Percentiles rank a stretch among this genome's conserved stretches.
Conservation (phyloP, 768 basidiomycete genomes). For the Auricularia sp. region DNA sequence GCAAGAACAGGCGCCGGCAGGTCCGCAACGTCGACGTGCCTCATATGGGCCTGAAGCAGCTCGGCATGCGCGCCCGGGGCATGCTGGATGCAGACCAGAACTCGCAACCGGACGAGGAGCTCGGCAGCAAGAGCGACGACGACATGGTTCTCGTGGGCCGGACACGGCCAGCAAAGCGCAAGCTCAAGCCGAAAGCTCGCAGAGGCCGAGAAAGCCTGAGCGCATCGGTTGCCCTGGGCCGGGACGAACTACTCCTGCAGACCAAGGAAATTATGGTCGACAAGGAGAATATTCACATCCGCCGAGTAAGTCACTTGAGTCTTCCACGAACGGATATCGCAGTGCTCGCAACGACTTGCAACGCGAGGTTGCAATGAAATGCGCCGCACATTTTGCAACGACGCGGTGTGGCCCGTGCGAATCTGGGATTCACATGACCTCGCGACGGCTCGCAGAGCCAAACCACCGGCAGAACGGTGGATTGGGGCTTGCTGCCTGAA, state of each 20-base stretch:
- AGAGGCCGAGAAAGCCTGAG: slow-evolving; percentile 58
- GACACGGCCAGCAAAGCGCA: slow-evolving; percentile 27
- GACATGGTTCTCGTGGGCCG: slow-evolving; percentile 49
- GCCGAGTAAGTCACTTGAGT: slow-evolving; percentile 47
- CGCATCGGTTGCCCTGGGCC: slow-evolving; percentile 57
- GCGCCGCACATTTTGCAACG: too few species aligned
- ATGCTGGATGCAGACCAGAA: slow-evolving; percentile 44
- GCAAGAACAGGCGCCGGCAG: slow-evolving; percentile 65
- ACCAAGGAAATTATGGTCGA: slow-evolving; percentile 78
- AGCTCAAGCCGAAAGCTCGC: slow-evolving; percentile 33
- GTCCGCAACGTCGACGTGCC: slow-evolving; percentile 71
- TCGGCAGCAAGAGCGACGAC: slow-evolving; percentile 44
- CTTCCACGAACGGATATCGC: not conserved
- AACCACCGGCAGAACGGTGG: too few species aligned
- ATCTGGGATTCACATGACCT: too few species aligned
- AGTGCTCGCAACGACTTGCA: too few species aligned
- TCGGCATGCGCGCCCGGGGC: slow-evolving; percentile 72
- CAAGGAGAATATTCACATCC: slow-evolving; percentile 86
- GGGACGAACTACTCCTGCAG: slow-evolving; percentile 77
- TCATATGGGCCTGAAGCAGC: slow-evolving; percentile 64
- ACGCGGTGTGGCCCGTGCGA: too few species aligned
- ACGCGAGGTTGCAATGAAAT: too few species aligned
- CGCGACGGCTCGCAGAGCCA: too few species aligned
- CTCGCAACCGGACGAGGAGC: slow-evolving; percentile 21
- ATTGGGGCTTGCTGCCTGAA: too few species aligned